These are phyloP conservation scores for Aspergillus phoenicis DNA, from an alignment of 2,329 filamentous ascomycete species.

Conservation along the genomic window DNA sequence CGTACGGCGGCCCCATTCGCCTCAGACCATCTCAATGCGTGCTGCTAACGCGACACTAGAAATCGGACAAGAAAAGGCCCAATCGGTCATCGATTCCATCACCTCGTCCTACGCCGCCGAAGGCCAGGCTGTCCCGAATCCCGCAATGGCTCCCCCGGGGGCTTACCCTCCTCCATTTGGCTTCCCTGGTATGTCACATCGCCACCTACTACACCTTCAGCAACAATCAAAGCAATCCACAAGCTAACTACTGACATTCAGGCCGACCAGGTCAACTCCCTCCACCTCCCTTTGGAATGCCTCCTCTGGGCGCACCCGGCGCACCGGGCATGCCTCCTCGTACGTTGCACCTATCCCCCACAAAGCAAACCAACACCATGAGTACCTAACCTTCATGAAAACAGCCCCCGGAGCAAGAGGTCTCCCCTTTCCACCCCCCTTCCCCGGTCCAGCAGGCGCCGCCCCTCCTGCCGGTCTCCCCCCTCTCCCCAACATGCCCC, in stretches of 20 bases:
- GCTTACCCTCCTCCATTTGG: conserved; percentile 60
- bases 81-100: conserved; percentile 97
- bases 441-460: conserved; percentile 36
- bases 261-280: conserved; percentile 46
- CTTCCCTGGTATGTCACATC: conserved; percentile 59
- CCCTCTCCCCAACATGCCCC: conserved; percentile 42
- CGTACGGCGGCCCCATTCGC: conserved; percentile 56
- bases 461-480: conserved; percentile 43
- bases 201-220: background rate
- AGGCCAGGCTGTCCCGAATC: conserved; percentile 83
- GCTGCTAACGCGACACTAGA: conserved; percentile 55
- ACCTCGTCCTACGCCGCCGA: conserved; percentile 93
- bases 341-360: conserved; percentile 44
- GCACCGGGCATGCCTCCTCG: conserved; percentile 53
- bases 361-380: background rate
- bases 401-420: conserved; percentile 59
- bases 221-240: too few species aligned
- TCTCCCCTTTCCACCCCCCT: conserved; percentile 55
- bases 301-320: conserved; percentile 44
- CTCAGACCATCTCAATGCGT: background rate
- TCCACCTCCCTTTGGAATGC: conserved; percentile 63
- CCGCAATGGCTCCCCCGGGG: conserved; percentile 68
- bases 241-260: conserved; percentile 7
- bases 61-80: conserved; percentile 97
- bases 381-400: conserved; percentile 10